Evolutionary conservation across 176 grass and related monocot species (phyloP).

Genomic region (Thinopyrum elongatum): DNA sequence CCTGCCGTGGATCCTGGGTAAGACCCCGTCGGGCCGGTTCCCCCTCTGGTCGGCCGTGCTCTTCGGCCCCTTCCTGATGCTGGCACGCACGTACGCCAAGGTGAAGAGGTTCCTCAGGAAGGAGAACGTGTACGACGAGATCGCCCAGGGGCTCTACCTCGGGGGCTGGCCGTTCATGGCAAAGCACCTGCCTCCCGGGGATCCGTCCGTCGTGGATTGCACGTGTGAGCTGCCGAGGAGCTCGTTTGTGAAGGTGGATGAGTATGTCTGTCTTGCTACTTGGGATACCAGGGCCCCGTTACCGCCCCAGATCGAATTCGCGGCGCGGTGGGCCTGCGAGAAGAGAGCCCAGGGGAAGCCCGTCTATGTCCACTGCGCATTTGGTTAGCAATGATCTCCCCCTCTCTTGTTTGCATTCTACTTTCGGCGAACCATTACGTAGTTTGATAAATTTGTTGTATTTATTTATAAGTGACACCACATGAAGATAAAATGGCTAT

Average conservation of each 20-base stretch:
- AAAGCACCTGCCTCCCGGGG: conserved; percentile 69
- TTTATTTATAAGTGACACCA: neutral
- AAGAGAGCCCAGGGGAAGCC: conserved; percentile 68
- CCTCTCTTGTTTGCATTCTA: neutral
- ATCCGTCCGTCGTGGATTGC: conserved; percentile 78
- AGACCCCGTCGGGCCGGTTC: conserved; percentile 61
- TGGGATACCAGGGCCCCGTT: conserved; percentile 79
- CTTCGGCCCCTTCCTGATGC: conserved; percentile 68
- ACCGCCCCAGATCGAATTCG: conserved; percentile 69
- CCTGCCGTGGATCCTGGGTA: conserved; percentile 76
- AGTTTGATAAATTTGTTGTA: neutral
- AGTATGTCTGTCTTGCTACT: conserved; percentile 75
- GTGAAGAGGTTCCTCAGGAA: conserved; percentile 77
- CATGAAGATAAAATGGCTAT: neutral
- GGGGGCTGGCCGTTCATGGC: conserved; percentile 63
- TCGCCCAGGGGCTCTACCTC: conserved; percentile 55
- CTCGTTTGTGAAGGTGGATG: conserved; percentile 43
- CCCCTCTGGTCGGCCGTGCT: conserved; percentile 72
- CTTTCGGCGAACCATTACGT: neutral
- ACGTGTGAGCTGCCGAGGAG: conserved; percentile 80
- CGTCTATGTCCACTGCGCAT: conserved; percentile 85
- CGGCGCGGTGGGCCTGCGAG: conserved; percentile 60
- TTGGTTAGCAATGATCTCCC: conserved; percentile 47
- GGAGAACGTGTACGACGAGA: conserved; percentile 64
- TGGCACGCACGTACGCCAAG: conserved; percentile 53